A percentile compares a stretch with the other conserved stretches of the same genome.
Conservation (phyloP, 2,329 filamentous ascomycete genomes). For the Leptographium lundbergii region DNA sequence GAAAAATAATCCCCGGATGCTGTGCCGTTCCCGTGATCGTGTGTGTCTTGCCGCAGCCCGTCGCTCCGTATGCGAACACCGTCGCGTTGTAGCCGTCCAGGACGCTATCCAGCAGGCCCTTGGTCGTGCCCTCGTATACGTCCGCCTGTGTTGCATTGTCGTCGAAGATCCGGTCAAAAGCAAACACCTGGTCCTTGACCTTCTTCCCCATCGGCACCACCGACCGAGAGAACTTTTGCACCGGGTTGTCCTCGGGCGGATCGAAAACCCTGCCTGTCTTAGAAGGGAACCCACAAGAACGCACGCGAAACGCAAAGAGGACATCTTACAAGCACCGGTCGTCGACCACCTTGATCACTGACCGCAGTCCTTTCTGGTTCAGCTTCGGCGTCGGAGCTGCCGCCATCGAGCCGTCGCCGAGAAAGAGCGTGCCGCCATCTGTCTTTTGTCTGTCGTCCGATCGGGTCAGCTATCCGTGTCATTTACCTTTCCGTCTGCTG, state of each 20-base stretch:
- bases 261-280: conserved; percentile 66
- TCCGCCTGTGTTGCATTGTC: conserved; percentile 86
- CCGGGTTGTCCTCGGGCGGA: conserved; percentile 85
- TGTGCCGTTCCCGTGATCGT: conserved; percentile 89
- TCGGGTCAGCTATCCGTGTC: neutral
- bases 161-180: conserved; percentile 93
- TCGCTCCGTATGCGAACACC: conserved; percentile 95
- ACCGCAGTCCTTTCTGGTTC: conserved; percentile 71
- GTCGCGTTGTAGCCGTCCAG: conserved; percentile 97
- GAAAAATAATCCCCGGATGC: conserved; percentile 92
- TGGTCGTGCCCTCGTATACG: conserved; percentile 89
- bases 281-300: neutral
- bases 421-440: conserved; percentile 80
- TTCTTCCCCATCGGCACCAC: conserved; percentile 77
- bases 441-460: conserved; percentile 25
- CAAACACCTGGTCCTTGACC: conserved; percentile 95
- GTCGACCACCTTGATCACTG: conserved; percentile 92
- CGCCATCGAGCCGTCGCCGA: conserved; percentile 96
- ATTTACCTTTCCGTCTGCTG: too few relatives aligned
- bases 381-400: conserved; percentile 73
- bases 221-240: conserved; percentile 75
- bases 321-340: conserved; percentile 80
- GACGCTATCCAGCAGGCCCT: conserved; percentile 81
- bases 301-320: neutral
- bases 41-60: conserved; percentile 96